Base-by-base conservation (phyloP, 1,284 basidiomycete species). In the Rhodotorula sp. region DNA sequence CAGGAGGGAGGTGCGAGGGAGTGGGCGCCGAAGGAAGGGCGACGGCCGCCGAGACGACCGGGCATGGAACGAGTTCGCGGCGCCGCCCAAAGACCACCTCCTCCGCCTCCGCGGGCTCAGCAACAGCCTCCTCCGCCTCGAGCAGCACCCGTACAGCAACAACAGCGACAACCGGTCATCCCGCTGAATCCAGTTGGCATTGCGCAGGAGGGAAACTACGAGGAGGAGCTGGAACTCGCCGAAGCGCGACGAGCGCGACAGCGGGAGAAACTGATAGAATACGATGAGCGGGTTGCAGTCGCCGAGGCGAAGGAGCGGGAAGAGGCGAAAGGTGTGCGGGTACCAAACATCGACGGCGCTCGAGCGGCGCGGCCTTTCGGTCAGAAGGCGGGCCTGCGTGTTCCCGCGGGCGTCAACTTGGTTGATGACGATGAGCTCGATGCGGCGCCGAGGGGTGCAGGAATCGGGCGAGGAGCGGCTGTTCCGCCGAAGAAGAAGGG, bases 371-470 rank as follows among this genome's bases (percentile, higher is more conserved):
- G 24, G 13, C 30, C 54, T 5, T 44, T 20, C 26, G 40, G 47
- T 5, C n/a, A 24, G 18, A 30, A 10, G 28, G 34, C 8, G 11
- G 53, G 46, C 4, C 13, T 22, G 52, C 31, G 50, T 18, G 44
- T 54, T 44, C 44, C 59, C 37, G 13, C 66, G 11, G 59, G 20
- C 37, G 10, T 16, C 15, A 7, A n/a, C 18, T 8, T 18, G n/a
- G 10, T 26, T 3, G 69, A 64, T 22, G 62, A 70, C 26, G 65
- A 59, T 48, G 69, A 70, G 24, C 58, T 66, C 13, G 69, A 70
- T 37, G 55, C 51, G 1, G 69, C 51, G 11, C 65, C 50, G 52
- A 48, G 40, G 7, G 59, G 67, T 5, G 67, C 46, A 11, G 56
- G 59, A 4, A 56, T 52, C 4, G 52, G 31, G 2, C 55, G 57